phyloP scores from a whole-genome alignment of 495 filamentous ascomycete genomes.

The Oleoguttula mirabilis region DNA sequence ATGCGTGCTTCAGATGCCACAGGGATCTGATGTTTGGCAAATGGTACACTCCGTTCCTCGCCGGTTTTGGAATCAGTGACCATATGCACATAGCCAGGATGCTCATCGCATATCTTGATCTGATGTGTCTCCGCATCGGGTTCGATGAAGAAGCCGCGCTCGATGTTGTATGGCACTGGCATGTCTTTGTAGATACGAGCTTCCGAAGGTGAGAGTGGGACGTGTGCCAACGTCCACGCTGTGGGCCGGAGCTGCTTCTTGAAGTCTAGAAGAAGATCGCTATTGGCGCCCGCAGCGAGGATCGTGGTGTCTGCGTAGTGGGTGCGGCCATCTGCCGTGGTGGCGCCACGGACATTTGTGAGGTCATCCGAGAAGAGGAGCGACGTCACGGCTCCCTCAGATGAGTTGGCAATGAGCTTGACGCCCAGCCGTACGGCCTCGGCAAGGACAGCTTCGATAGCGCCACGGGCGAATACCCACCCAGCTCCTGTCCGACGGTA shows the following conservation, averaged over 20 bases:
- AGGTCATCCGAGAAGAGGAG: too few species aligned
- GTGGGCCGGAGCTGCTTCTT: slow-evolving; percentile 43
- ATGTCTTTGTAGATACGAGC: slow-evolving; percentile 32
- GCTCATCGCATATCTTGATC: slow-evolving; percentile 46
- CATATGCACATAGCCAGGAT: slow-evolving; percentile 43
- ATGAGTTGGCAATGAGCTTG: slow-evolving; percentile 33
- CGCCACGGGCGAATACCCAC: slow-evolving; percentile 41
- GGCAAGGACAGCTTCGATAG: slow-evolving; percentile 36
- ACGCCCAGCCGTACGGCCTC: slow-evolving; percentile 39
- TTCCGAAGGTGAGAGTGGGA: slow-evolving; percentile 37
- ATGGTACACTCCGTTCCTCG: slow-evolving; percentile 33
- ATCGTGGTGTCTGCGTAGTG: slow-evolving; percentile 34
- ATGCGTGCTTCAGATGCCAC: slow-evolving; percentile 33
- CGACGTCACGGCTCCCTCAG: too few species aligned
- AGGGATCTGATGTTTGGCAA: slow-evolving; percentile 39
- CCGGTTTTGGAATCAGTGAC: slow-evolving; percentile 19
- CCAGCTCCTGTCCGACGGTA: slow-evolving; percentile 34
- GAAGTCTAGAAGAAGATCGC: slow-evolving; percentile 38
- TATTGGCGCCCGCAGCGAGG: slow-evolving; percentile 38
- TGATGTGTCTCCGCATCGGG: slow-evolving; percentile 39
- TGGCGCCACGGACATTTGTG: slow-evolving; percentile 30
- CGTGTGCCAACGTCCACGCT: slow-evolving; percentile 44
- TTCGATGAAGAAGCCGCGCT: slow-evolving; percentile 46
- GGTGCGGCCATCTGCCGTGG: slow-evolving; percentile 28
- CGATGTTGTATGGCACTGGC: slow-evolving; percentile 41